phyloP scores from a whole-genome alignment of 1,139 yeast genomes.

The Magnusiomyces sp. region DNA sequence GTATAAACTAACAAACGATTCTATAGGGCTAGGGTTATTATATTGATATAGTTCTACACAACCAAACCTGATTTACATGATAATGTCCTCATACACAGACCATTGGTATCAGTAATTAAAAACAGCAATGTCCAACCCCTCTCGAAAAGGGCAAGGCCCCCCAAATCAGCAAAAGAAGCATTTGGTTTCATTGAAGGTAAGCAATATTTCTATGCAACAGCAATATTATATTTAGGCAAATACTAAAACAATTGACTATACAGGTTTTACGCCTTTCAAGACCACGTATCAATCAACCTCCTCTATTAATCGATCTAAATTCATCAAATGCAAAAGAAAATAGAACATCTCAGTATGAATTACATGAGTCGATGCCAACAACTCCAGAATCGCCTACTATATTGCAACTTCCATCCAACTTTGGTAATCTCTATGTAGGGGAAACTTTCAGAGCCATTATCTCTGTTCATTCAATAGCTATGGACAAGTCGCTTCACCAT shows the following conservation, averaged over 20 bases:
- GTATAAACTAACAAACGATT: too few species aligned
- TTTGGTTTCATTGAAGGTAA: too few species aligned
- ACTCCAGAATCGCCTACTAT: slow-evolving; percentile 14
- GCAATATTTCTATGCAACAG: too few species aligned
- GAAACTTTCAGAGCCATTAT: slow-evolving; percentile 25
- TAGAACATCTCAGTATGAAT: neutral
- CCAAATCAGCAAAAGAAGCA: too few species aligned
- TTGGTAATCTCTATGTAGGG: slow-evolving; percentile 28
- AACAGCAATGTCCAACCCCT: too few species aligned
- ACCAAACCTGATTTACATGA: too few species aligned
- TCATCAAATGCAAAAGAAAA: neutral
- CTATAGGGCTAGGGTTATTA: too few species aligned
- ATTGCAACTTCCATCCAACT: slow-evolving; percentile 20
- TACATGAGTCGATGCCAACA: slow-evolving; percentile 2
- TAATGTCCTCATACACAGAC: too few species aligned
- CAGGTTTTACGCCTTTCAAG: slow-evolving; percentile 27
- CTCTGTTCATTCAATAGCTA: slow-evolving; percentile 17
- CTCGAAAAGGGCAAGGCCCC: too few species aligned
- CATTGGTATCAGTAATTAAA: too few species aligned
- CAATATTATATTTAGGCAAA: too few species aligned
- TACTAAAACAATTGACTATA: slow-evolving; percentile 9
- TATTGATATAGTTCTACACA: too few species aligned
- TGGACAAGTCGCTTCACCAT: slow-evolving; percentile 5
- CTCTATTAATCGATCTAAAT: neutral
- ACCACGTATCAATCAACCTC: slow-evolving; percentile 21